Percentiles rank a stretch among this genome's conserved stretches.
Conservation (phyloP, 805 yeast genomes). For the Candida anglica region DNA sequence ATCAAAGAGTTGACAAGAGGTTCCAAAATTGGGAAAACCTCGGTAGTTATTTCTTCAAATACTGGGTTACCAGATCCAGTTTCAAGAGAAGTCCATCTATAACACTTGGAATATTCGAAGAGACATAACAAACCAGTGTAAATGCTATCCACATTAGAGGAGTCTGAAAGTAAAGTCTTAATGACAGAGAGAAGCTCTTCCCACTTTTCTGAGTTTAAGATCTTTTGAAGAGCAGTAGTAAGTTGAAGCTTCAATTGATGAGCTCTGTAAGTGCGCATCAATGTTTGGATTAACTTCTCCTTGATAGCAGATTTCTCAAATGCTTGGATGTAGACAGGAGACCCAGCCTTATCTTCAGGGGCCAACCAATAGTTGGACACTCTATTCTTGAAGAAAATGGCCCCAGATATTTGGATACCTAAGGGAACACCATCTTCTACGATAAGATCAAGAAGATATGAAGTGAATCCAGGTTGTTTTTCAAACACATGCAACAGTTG, state of each 20-base stretch:
- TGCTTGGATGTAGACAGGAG: constrained; percentile 20
- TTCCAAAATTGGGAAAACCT: constrained; percentile 36
- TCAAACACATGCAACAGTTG: constrained; percentile 46
- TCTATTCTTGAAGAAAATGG: constrained; percentile 42
- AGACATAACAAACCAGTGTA: constrained; percentile 37
- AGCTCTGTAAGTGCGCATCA: constrained; percentile 37
- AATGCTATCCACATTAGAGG: constrained; percentile 31
- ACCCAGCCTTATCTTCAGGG: constrained; percentile 24
- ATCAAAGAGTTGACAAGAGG: constrained; percentile 23
- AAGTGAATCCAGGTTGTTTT: constrained; percentile 55
- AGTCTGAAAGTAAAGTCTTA: constrained; percentile 33
- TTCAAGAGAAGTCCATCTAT: constrained; percentile 46
- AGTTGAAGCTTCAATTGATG: constrained; percentile 49
- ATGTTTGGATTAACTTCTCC: constrained; percentile 32
- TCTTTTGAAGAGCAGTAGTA: constrained; percentile 52
- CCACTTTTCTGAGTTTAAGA: constrained; percentile 48
- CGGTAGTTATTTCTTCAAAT: constrained; percentile 32
- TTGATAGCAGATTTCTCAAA: constrained; percentile 41
- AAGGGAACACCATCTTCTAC: constrained; percentile 35
- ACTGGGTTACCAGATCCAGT: constrained; percentile 31
- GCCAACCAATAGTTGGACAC: constrained; percentile 33
- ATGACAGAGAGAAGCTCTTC: constrained; percentile 30
- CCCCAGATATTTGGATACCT: constrained; percentile 40
- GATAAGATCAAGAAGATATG: constrained; percentile 48
- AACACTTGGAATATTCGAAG: constrained; percentile 37